Evolutionary conservation across 179 eudicot species (phyloP).

Genomic region (Actinidia arguta): DNA sequence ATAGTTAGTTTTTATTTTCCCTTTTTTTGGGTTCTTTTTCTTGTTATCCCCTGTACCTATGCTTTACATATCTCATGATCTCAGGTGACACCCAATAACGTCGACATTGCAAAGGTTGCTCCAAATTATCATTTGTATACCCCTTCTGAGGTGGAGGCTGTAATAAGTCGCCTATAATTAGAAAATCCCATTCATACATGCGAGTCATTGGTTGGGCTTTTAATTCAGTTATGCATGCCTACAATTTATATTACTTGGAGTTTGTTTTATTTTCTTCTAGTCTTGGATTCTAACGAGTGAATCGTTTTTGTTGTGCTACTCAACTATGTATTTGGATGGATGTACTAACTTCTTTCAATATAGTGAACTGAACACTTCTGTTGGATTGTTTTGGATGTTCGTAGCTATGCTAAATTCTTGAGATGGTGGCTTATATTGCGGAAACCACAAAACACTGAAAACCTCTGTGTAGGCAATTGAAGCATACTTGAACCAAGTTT

Average conservation of each 20-base stretch:
- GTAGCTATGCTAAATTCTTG: no score
- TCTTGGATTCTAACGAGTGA: background rate
- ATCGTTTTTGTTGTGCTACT: conserved; percentile 3
- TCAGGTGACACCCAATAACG: conserved; percentile 91
- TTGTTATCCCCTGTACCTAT: background rate
- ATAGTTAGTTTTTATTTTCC: background rate
- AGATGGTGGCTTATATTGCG: background rate
- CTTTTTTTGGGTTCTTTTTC: background rate
- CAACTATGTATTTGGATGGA: background rate
- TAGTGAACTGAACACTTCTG: background rate
- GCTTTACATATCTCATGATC: background rate
- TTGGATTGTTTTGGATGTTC: background rate
- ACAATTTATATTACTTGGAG: conserved; percentile 20
- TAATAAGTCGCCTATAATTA: conserved; percentile 79
- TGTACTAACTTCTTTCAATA: conserved; percentile 6
- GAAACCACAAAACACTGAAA: background rate
- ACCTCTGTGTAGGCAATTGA: background rate
- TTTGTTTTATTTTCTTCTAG: conserved; percentile 2
- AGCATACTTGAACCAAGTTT: background rate
- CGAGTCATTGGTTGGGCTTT: background rate
- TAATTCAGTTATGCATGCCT: background rate
- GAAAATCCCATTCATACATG: background rate
- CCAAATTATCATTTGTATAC: conserved; percentile 91
- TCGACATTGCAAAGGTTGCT: conserved; percentile 93
- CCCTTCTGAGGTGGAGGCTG: conserved; percentile 94